Conservation (phyloP, 805 yeast genomes). For the Candida insectorum region DNA sequence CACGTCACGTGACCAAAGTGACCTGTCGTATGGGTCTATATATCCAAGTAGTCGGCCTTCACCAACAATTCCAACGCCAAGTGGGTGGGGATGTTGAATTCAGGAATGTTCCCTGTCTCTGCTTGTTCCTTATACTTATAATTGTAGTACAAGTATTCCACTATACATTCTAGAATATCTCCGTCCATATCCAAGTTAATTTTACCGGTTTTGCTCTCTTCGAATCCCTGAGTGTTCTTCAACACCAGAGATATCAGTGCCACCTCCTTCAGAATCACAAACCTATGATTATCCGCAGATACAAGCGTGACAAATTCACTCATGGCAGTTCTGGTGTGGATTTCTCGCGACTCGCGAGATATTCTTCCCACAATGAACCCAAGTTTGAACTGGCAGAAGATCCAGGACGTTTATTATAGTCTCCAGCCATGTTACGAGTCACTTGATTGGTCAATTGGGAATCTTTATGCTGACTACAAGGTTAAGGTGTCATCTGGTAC, state of each 20-base stretch:
- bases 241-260: slow-evolving; percentile 67
- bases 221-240: slow-evolving; percentile 48
- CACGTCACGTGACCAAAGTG: too few species aligned
- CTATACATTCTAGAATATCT: slow-evolving; percentile 68
- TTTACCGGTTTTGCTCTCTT: slow-evolving; percentile 57
- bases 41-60: slow-evolving; percentile 87
- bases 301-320: slow-evolving; percentile 55
- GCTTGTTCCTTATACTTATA: slow-evolving; percentile 58
- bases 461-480: slow-evolving; percentile 33
- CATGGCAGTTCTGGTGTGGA: neutral
- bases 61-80: slow-evolving; percentile 87
- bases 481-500: slow-evolving; percentile 51
- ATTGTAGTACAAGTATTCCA: slow-evolving; percentile 80
- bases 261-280: slow-evolving; percentile 63
- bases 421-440: slow-evolving; percentile 52
- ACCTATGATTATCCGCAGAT: slow-evolving; percentile 68
- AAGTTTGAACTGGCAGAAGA: slow-evolving; percentile 70
- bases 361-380: slow-evolving; percentile 32
- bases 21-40: slow-evolving; percentile 28
- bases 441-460: slow-evolving; percentile 47
- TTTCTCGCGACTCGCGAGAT: neutral
- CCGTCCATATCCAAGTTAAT: slow-evolving; percentile 67
- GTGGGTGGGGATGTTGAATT: slow-evolving; percentile 89
- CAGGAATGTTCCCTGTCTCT: slow-evolving; percentile 62
- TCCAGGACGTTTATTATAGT: slow-evolving; percentile 67